Percentiles rank a stretch among this genome's conserved stretches.
phyloP scores from a whole-genome alignment of 805 yeast species.

The Yarrowia sp. region DNA sequence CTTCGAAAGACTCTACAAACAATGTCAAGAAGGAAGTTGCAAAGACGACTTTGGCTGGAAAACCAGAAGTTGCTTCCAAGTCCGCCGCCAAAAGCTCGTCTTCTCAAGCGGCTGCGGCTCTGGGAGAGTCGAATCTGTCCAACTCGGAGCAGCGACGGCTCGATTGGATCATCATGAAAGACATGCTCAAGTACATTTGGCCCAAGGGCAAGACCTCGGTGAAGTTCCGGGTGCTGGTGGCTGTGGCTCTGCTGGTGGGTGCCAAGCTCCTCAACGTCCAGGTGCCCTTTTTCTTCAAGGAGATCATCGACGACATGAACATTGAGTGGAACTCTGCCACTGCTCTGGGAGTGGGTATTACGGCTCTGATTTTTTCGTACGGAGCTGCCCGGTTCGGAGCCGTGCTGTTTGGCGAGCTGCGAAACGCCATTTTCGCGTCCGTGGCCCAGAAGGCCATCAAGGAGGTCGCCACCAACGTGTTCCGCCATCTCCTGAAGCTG shows the following conservation, averaged over 20 bases:
- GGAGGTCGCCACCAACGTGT: conserved; percentile 86
- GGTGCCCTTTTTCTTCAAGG: conserved; percentile 92
- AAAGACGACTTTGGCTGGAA: no score
- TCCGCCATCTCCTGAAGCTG: conserved; percentile 78
- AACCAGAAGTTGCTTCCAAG: no score
- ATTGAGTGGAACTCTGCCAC: conserved; percentile 80
- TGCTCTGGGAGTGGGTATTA: conserved; percentile 67
- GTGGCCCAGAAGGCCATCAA: conserved; percentile 95
- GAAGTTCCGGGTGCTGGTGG: conserved; percentile 75
- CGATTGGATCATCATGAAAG: conserved; percentile 44
- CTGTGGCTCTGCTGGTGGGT: conserved; percentile 72
- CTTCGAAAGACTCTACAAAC: no score
- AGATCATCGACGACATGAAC: conserved; percentile 90
- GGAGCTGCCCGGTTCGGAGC: conserved; percentile 96
- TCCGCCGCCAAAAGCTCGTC: no score
- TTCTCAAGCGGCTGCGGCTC: neutral
- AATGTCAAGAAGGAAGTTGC: no score
- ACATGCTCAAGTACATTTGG: conserved; percentile 50
- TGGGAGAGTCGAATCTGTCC: conserved; percentile 19
- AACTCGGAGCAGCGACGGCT: conserved; percentile 13
- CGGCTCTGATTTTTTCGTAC: conserved; percentile 77
- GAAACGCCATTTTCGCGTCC: conserved; percentile 94
- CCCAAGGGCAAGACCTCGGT: conserved; percentile 50
- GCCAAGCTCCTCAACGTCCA: conserved; percentile 91
- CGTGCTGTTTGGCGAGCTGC: conserved; percentile 88